Conservation (phyloP, 768 basidiomycete species). For the Gautieria morchelliformis region DNA sequence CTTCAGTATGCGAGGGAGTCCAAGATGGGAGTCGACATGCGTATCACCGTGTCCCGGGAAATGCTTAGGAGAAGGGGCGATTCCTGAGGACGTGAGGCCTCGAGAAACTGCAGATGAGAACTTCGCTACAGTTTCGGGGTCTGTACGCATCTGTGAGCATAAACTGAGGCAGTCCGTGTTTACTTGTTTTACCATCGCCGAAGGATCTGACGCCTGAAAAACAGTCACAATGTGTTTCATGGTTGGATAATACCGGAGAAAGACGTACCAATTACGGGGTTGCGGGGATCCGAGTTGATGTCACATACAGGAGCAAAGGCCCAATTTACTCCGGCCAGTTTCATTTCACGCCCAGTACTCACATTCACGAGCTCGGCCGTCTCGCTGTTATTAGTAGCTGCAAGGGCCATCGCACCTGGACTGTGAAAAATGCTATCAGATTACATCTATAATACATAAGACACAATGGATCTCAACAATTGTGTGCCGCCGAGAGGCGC, state of each 20-base stretch:
- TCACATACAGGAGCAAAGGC: conserved; percentile 61
- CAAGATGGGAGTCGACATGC: conserved; percentile 59
- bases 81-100: conserved; percentile 37
- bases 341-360: conserved; percentile 48
- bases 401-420: conserved; percentile 67
- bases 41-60: conserved; percentile 74
- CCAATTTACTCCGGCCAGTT: conserved; percentile 60
- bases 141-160: conserved; percentile 23
- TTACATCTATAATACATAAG: background rate
- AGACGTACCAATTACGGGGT: conserved; percentile 59
- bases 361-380: conserved; percentile 37
- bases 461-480: conserved; percentile 36
- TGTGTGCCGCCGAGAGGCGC: conserved; percentile 45
- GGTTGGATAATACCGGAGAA: background rate
- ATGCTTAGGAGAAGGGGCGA: conserved; percentile 60
- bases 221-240: background rate
- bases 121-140: conserved; percentile 40
- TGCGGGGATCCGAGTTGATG: conserved; percentile 58
- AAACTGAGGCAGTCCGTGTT: background rate
- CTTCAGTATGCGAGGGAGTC: conserved; percentile 52
- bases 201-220: conserved; percentile 55
- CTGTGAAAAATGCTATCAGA: conserved; percentile 22
- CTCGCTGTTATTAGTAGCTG: conserved; percentile 38
- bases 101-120: conserved; percentile 38
- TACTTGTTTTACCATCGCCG: conserved; percentile 40